A percentile compares a stretch with the other conserved stretches of the same genome.
These are phyloP conservation scores for Myxozyma sirexii DNA, from an alignment of 805 yeast genomes.

Conservation along the genomic window DNA sequence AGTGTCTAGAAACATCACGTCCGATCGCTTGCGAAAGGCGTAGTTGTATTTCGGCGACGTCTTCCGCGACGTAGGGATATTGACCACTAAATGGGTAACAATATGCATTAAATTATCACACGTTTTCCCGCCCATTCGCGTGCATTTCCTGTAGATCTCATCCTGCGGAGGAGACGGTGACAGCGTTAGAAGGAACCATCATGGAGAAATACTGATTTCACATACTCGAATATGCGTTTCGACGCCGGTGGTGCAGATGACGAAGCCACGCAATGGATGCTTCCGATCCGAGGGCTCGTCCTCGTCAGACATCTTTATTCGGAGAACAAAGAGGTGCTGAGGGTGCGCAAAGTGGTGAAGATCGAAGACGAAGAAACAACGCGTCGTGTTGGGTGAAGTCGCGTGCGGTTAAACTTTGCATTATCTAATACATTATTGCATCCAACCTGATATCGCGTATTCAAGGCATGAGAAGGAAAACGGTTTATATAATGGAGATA, in stretches of 20 bases:
- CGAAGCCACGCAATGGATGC: slow-evolving; percentile 27
- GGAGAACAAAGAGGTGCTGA: too few relatives aligned
- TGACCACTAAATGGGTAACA: slow-evolving; percentile 57
- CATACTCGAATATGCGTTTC: slow-evolving; percentile 13
- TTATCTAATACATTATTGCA: too few relatives aligned
- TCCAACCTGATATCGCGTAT: too few relatives aligned
- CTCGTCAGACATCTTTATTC: slow-evolving; percentile 10
- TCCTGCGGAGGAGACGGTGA: too few relatives aligned
- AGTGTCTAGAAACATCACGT: slow-evolving; percentile 58
- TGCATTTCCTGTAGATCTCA: slow-evolving; percentile 18
- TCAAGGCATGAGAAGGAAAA: too few relatives aligned
- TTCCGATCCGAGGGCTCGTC: slow-evolving; percentile 4
- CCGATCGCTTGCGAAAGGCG: slow-evolving; percentile 50
- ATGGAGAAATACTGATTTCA: too few relatives aligned
- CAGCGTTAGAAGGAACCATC: too few relatives aligned
- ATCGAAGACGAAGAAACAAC: too few relatives aligned
- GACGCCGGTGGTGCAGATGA: slow-evolving; percentile 29
- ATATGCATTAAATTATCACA: slow-evolving; percentile 54
- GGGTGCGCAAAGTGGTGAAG: too few relatives aligned
- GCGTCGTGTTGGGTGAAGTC: too few relatives aligned
- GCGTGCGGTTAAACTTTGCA: too few relatives aligned
- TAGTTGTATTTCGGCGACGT: slow-evolving; percentile 57
- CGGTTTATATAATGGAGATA: too few relatives aligned
- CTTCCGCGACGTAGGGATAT: slow-evolving; percentile 43
- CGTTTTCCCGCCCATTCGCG: slow-evolving; percentile 51